Percentiles rank a stretch among this genome's conserved stretches.
Evolutionary conservation across 148 eudicot genomes (phyloP).

Genomic region (Dysphania ambrosioides): DNA sequence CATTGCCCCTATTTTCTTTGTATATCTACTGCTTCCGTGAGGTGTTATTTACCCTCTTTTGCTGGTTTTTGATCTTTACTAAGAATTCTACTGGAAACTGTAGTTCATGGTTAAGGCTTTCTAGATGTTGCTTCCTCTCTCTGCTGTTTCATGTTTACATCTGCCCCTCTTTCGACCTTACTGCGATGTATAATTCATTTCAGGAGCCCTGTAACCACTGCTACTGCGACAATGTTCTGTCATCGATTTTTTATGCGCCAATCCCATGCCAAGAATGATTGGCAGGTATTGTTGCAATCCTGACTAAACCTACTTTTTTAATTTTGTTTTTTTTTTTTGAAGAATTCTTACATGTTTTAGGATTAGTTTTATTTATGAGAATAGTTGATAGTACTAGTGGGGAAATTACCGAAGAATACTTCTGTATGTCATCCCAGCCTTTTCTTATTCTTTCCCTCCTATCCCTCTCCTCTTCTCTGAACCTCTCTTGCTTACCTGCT

Average conservation of each 20-base stretch:
- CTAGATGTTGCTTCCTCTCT: background rate
- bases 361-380: background rate
- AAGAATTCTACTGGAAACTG: background rate
- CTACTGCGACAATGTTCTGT: slow-evolving; percentile 66
- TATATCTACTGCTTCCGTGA: too few relatives aligned
- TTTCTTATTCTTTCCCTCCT: background rate
- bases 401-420: background rate
- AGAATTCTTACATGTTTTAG: background rate
- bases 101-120: background rate
- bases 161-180: background rate
- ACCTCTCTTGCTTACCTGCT: background rate
- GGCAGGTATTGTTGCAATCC: slow-evolving; percentile 50
- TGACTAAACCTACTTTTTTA: background rate
- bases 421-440: background rate
- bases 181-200: slow-evolving; percentile 19
- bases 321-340: background rate
- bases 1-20: too few relatives aligned
- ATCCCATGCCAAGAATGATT: slow-evolving; percentile 74
- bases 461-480: background rate
- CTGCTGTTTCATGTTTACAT: background rate
- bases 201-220: slow-evolving; percentile 72
- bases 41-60: too few relatives aligned
- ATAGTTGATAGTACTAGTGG: background rate
- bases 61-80: background rate
- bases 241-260: slow-evolving; percentile 76